Evolutionary conservation across 176 grass and related monocot genomes (phyloP).

Genomic region (Carex scoparia): DNA sequence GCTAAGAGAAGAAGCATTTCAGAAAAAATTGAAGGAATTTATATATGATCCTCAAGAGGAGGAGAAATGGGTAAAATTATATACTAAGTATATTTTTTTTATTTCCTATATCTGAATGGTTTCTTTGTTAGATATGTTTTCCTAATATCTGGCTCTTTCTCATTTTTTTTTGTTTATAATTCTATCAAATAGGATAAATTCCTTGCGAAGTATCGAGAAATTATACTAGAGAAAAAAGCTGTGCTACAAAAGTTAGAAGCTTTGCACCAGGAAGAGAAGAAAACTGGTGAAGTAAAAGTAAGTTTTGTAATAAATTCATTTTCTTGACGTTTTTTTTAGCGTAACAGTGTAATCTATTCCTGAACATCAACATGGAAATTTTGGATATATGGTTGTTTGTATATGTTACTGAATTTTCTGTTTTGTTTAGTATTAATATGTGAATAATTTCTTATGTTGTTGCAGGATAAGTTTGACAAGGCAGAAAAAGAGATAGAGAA

Average conservation of each 20-base stretch:
- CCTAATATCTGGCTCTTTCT: background rate
- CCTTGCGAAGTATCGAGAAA: background rate
- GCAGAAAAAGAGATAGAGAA: background rate
- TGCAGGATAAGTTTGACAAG: background rate
- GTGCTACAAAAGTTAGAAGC: background rate
- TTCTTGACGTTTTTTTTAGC: background rate
- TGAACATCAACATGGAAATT: background rate
- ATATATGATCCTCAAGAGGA: conserved; percentile 7
- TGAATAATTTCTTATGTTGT: background rate
- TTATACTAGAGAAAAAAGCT: background rate
- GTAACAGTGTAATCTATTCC: no score
- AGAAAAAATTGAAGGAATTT: conserved; percentile 4
- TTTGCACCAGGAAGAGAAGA: background rate
- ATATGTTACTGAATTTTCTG: background rate
- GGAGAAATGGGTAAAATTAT: background rate
- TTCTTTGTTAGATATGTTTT: background rate
- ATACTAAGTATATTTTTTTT: background rate
- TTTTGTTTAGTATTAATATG: background rate
- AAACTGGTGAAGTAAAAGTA: background rate
- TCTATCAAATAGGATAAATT: background rate
- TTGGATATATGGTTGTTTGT: background rate
- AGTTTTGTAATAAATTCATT: background rate
- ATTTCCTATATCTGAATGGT: background rate
- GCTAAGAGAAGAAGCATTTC: background rate
- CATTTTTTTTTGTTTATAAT: background rate